Evolutionary conservation across 116 monocot species (phyloP), one percentile per base, ranked within the genome.

Genomic region (Cymodocea nodosa): DNA sequence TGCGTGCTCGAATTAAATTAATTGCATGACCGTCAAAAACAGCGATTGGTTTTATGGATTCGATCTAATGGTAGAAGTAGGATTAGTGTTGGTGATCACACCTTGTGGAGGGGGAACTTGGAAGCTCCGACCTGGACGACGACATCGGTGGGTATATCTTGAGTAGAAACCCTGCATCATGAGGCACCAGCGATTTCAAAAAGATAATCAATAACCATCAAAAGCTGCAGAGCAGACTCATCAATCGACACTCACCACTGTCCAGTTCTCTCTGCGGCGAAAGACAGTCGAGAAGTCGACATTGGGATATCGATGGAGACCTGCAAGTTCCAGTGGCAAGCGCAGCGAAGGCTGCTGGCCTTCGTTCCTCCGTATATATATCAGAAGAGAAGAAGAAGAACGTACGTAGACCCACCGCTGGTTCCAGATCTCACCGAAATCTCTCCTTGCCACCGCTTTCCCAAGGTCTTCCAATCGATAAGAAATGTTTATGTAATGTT

Each of bases 71-170:
- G 30, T 30, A 30, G n/a, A n/a, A n/a, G 30, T 3, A 30, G 30
- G 30, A 30, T 3, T n/a, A n/a, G n/a, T n/a, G 9, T 1, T 9
- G 39, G 36, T 30, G 50, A 49, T 10, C 22, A 20, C 16, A 91
- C 97, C 85, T 91, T 98, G 74, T 91, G 97, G 24, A 98, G 84
- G 51, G 80, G 81, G 54, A 91, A 98, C 12, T 22, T 68, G 50
- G 68, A 62, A 10, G 79, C 75, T 25, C 81, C 97, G 40, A 98
- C 73, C 19, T 74, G 62, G 22, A 98, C 78, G 35, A 82, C 56
- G 51, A 98, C 68, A 56, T 98, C 92, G 11, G 83, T 73, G 0
- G 87, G 91, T 40, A 91, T 69, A 5, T 82, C 91, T 66, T 82
- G 83, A 7, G 88, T 79, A 17, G 80, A 70, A 51, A 83, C 78